Evolutionary conservation across 1,284 basidiomycete genomes (phyloP), one percentile per base, ranked within the genome.

Genomic region (Fomitopsis palustris): DNA sequence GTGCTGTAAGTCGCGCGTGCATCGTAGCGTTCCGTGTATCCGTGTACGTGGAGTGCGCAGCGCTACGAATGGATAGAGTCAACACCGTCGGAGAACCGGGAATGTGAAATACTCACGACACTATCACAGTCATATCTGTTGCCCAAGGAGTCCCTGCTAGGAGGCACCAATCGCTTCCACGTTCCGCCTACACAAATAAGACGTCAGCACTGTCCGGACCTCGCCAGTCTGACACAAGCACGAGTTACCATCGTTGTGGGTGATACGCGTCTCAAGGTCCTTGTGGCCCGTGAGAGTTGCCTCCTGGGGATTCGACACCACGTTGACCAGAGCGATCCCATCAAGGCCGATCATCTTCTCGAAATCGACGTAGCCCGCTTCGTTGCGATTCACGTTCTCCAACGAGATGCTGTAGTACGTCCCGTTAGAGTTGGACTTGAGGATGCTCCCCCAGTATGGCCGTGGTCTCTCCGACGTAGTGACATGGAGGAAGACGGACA

Each of bases 401-500:
- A 92, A 70, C 0, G 95, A 93, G 17, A 95, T 73, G 27, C 92
- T 86, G 72, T 94, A 99, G 78, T 98, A 98, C 0, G 97, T 99
- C 37, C 96, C 96, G 70, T 99, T 99, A 45, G 92, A 97, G 75
- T 99, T 98, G 51, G 94, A 97, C 75, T 95, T 98, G 71, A 99
- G 87, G 65, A 99, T 87, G 67, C 86, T 91, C 53, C 96, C 96
- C 88, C 92, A 98, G 71, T 84, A 93, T 7, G 87, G 89, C 17
- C 78, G 81, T 0, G 83, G 81, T 16, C 81, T 78, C 57, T 90
- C 83, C 37, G 92, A 93, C 75, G 93, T 96, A 0, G 97, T 98
- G 76, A 97, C 92, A 68, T 97, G 96, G 23, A 99, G 74, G 83
- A 99, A 99, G 61, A 99, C 86, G 0, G 96, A 85, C 61, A 92